A percentile compares a stretch with the other conserved stretches of the same genome.
These are phyloP conservation scores for Pichia sp. DNA, from an alignment of 1,139 yeast species.

Conservation along the genomic window DNA sequence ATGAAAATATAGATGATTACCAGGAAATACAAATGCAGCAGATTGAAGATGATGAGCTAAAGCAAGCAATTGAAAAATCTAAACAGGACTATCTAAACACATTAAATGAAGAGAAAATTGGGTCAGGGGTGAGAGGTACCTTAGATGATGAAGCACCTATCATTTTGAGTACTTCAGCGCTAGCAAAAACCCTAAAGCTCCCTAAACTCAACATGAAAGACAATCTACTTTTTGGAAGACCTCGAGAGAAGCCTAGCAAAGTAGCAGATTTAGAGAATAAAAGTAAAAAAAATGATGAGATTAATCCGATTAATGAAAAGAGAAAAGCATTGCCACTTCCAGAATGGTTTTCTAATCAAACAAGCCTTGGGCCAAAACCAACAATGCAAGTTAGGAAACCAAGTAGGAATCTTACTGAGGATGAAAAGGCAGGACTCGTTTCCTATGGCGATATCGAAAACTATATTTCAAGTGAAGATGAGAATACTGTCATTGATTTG, in stretches of 20 bases:
- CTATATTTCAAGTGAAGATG: slow-evolving; percentile 23
- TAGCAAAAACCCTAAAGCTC: slow-evolving; percentile 16
- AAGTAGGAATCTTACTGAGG: slow-evolving; percentile 33
- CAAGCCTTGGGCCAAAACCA: neutral
- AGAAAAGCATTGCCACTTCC: slow-evolving; percentile 19
- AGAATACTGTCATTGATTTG: slow-evolving; percentile 7
- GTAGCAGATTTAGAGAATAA: too few species aligned
- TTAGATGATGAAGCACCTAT: slow-evolving; percentile 23
- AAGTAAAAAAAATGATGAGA: neutral
- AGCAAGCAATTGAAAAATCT: slow-evolving; percentile 42
- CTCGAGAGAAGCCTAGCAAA: too few species aligned
- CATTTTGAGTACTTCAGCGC: slow-evolving; percentile 19
- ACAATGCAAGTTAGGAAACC: neutral
- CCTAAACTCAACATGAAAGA: slow-evolving; percentile 17
- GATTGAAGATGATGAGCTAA: slow-evolving; percentile 34
- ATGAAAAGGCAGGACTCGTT: slow-evolving; percentile 47
- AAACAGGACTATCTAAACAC: slow-evolving; percentile 31
- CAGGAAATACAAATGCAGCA: slow-evolving; percentile 18
- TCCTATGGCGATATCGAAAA: slow-evolving; percentile 46
- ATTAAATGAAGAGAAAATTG: slow-evolving; percentile 17
- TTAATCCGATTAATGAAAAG: slow-evolving; percentile 13
- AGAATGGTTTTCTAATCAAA: slow-evolving; percentile 19
- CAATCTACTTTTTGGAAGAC: slow-evolving; percentile 15
- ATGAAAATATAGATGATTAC: slow-evolving; percentile 14
- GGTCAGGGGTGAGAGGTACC: neutral